phyloP scores from a whole-genome alignment of 148 eudicot species.

The Talinum fruticosum region DNA sequence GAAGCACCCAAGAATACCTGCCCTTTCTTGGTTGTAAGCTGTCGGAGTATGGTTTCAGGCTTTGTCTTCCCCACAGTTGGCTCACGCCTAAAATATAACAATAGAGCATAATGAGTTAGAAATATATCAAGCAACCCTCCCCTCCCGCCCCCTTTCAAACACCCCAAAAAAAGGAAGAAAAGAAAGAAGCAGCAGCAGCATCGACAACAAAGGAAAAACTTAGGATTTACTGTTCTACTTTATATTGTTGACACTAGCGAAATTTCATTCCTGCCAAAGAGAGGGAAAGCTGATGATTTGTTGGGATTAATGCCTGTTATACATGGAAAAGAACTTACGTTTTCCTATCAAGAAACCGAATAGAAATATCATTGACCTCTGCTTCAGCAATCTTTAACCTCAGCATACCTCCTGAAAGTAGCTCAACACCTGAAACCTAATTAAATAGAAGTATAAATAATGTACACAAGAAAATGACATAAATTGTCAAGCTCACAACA shows the following conservation, averaged over 20 bases:
- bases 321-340: conserved; percentile 53
- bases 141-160: background rate
- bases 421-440: conserved; percentile 92
- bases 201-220: background rate
- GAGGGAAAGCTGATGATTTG: background rate
- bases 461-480: background rate
- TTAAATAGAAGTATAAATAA: conserved; percentile 8
- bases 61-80: conserved; percentile 95
- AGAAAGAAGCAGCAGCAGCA: background rate
- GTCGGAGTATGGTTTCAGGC: conserved; percentile 97
- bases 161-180: background rate
- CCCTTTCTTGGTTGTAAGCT: conserved; percentile 94
- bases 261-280: background rate
- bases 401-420: conserved; percentile 94
- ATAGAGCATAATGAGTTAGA: conserved; percentile 16
- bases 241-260: background rate
- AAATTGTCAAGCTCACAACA: background rate
- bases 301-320: background rate
- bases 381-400: conserved; percentile 94
- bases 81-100: conserved; percentile 61
- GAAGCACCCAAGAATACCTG: conserved; percentile 50
- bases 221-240: background rate
- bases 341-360: conserved; percentile 86
- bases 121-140: background rate
- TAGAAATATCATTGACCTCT: conserved; percentile 84